Evolutionary conservation across 176 grass and related monocot genomes (phyloP).

Genomic region (Lolium rigidum): DNA sequence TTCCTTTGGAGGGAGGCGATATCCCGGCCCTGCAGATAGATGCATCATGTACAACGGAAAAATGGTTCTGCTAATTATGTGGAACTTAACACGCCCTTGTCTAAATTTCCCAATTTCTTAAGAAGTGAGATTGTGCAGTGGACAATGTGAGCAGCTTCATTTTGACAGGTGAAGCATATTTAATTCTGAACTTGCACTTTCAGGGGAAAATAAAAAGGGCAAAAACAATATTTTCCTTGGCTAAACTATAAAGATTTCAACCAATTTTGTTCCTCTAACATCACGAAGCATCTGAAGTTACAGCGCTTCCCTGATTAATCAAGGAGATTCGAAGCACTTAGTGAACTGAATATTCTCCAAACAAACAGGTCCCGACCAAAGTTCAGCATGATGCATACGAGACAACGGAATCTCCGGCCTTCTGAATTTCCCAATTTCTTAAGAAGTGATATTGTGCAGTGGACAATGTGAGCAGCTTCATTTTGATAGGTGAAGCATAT

Average conservation of each 20-base stretch:
- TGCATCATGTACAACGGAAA: background rate
- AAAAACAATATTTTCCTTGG: background rate
- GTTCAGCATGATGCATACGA: background rate
- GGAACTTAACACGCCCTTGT: background rate
- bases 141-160: background rate
- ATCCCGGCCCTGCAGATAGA: slow-evolving; percentile 34
- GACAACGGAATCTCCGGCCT: background rate
- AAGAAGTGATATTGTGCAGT: too few species aligned
- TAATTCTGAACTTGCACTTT: background rate
- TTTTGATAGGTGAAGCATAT: background rate
- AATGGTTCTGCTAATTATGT: background rate
- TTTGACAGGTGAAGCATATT: background rate
- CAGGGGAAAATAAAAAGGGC: background rate
- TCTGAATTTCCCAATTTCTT: too few species aligned
- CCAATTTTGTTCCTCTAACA: background rate
- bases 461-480: background rate
- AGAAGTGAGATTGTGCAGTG: background rate
- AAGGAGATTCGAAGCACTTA: background rate
- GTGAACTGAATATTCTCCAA: slow-evolving; percentile 6
- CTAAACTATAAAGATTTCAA: background rate
- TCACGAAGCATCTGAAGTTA: background rate
- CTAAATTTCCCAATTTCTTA: background rate
- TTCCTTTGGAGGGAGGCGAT: slow-evolving; percentile 70
- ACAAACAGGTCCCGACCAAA: slow-evolving; percentile 5
- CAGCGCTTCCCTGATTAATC: background rate